These are phyloP conservation scores for Cytospora leucostoma DNA, from an alignment of 2,329 filamentous ascomycete genomes.

Conservation along the genomic window DNA sequence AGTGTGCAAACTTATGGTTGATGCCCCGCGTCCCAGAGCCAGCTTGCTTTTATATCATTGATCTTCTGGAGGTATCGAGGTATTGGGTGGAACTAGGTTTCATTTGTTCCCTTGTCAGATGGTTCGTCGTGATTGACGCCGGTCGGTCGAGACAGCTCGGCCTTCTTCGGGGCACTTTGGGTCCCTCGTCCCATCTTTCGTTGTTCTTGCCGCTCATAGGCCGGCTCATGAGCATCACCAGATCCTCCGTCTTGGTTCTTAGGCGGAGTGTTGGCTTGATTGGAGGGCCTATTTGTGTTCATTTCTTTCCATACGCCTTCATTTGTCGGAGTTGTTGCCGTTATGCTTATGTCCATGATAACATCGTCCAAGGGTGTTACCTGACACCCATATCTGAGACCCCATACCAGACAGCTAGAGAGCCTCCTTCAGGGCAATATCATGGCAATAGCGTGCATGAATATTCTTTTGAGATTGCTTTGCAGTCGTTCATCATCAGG, in stretches of 20 bases:
- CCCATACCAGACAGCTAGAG: neutral
- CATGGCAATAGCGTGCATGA: neutral
- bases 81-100: slow-evolving; percentile 15
- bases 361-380: neutral
- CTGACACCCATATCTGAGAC: neutral
- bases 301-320: neutral
- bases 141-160: slow-evolving; percentile 7
- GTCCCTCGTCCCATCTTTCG: neutral
- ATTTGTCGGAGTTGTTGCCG: neutral
- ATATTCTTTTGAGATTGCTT: neutral
- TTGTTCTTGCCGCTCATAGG: neutral
- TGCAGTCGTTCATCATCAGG: neutral
- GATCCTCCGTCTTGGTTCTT: slow-evolving; percentile 5
- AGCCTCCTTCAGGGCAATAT: neutral
- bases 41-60: neutral
- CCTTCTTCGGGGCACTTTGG: neutral
- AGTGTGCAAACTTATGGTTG: neutral
- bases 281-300: neutral
- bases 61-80: slow-evolving; percentile 11
- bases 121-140: neutral
- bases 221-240: slow-evolving; percentile 1
- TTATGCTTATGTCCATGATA: neutral
- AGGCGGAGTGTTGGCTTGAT: neutral
- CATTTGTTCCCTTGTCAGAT: slow-evolving; percentile 18
- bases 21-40: neutral